Evolutionary conservation across 1,139 yeast species (phyloP), one percentile per base, ranked within the genome.

Genomic region (Scheffersomyces quercinus): DNA sequence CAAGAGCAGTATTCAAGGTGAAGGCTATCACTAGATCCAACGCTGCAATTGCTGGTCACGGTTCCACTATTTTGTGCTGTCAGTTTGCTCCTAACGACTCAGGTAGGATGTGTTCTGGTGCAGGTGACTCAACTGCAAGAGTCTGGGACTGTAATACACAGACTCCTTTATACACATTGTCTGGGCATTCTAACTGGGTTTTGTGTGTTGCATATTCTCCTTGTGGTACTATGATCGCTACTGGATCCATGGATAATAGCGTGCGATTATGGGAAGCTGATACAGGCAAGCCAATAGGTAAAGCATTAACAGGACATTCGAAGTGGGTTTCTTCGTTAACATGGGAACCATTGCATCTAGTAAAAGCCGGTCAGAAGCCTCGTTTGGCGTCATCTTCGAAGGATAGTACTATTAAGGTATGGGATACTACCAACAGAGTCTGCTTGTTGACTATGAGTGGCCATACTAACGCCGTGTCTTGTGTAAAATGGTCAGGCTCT

Each of bases 121-220:
- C 97, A 7, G 99, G 99, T 37, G 99, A 93, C 63, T 82, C 87
- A 36, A 91, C 98, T n/a, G 98, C 98, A 3, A 76, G 98, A 59
- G 81, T 93, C 41, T 93, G 99, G 99, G 98, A 91, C 65, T 88
- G 97, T 64, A 87, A 89, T 58, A 91, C 98, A 0, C 95, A 88
- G 56, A 93, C 99, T 0, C 97, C 97, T 4, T 70, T 83, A 59
- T 78, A 81, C 48, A 88, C 96, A 0, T 71, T 95, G 43, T 60
- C 73, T 12, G 99, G 99, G 0, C 99, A 93, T 60, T 71, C 82
- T 13, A 90, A 90, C 67, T 95, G 98, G 97, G 98, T 93, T 7
- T 70, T 93, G 38, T 86, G 96, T 59, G 97, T 87, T n/a, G 74
- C 88, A 4, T 93, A 95, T 83, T 86, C 96, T 14, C 97, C 99